These are phyloP conservation scores for Pestalotiopsis sp. DNA, from an alignment of 2,329 filamentous ascomycete species.

Conservation along the genomic window DNA sequence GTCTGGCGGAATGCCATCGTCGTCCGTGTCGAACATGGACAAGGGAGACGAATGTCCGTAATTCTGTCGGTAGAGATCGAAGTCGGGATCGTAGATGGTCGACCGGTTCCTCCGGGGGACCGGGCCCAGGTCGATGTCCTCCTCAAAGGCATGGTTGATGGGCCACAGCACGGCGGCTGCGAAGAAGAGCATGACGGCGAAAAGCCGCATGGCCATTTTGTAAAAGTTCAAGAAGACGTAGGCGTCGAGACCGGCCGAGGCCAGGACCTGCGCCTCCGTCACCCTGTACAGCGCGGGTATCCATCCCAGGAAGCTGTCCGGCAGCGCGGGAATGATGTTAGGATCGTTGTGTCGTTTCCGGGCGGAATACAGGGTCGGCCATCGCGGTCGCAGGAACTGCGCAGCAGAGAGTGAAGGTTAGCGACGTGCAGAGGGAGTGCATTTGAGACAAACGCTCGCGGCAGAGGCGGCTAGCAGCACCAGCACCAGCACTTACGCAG, in stretches of 20 bases:
- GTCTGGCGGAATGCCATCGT: neutral
- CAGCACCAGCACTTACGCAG: constrained; percentile 58
- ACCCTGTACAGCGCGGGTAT: constrained; percentile 84
- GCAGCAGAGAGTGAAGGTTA: neutral
- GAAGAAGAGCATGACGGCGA: constrained; percentile 79
- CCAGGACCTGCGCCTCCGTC: constrained; percentile 85
- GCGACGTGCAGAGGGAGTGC: constrained; percentile 13
- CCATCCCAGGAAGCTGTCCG: constrained; percentile 89
- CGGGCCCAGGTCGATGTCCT: constrained; percentile 46
- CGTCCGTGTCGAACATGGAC: neutral
- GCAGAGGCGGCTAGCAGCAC: neutral
- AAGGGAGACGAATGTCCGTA: neutral
- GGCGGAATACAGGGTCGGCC: constrained; percentile 88
- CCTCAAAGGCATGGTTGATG: constrained; percentile 64
- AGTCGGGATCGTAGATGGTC: neutral
- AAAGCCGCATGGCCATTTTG: constrained; percentile 88
- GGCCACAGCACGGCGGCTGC: constrained; percentile 80
- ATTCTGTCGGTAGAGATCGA: constrained; percentile 11
- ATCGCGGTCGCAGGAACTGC: constrained; percentile 84
- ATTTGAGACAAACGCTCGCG: neutral
- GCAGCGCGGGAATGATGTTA: constrained; percentile 71
- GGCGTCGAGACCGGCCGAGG: constrained; percentile 89
- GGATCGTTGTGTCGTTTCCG: constrained; percentile 74
- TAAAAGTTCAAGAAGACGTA: constrained; percentile 97
- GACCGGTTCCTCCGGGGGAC: constrained; percentile 5